phyloP scores from a whole-genome alignment of 225 moss, liverwort and hornwort genomes.

The Asterella californica region DNA sequence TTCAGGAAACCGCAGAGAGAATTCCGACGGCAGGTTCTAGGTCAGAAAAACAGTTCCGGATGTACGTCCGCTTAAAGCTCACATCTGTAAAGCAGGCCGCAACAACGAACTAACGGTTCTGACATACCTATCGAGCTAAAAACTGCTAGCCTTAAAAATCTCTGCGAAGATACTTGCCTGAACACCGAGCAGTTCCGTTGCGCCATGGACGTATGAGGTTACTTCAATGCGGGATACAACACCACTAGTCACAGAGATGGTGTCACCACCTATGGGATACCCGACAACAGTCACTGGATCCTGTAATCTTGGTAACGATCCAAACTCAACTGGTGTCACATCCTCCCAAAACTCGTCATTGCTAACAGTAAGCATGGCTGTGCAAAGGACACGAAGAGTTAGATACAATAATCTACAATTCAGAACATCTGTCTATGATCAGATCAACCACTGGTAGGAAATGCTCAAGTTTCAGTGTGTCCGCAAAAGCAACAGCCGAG shows the following conservation, averaged over 20 bases:
- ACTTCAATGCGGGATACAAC: conserved; percentile 99
- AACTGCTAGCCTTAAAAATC: neutral
- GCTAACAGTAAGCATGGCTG: conserved; percentile 94
- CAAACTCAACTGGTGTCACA: conserved; percentile 87
- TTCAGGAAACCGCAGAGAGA: neutral
- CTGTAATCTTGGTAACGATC: conserved; percentile 91
- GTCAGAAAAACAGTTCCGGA: neutral
- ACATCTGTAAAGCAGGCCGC: too few species aligned
- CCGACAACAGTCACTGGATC: conserved; percentile 99
- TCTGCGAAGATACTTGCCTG: conserved; percentile 51
- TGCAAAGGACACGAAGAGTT: conserved; percentile 4
- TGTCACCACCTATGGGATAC: conserved; percentile 97
- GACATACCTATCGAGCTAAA: neutral
- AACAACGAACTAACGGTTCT: neutral
- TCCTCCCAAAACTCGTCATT: conserved; percentile 96
- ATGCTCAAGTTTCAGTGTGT: too few species aligned
- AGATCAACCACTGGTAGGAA: too few species aligned
- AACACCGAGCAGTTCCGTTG: conserved; percentile 93
- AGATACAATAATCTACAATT: neutral
- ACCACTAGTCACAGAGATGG: conserved; percentile 98
- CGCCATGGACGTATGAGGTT: conserved; percentile 97
- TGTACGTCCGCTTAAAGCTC: neutral
- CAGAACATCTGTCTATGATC: too few species aligned
- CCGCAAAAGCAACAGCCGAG: neutral
- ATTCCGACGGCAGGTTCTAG: neutral